Evolutionary conservation across 2,329 filamentous ascomycete species (phyloP), one percentile per base, ranked within the genome.

Genomic region (Diaporthe humulicola): DNA sequence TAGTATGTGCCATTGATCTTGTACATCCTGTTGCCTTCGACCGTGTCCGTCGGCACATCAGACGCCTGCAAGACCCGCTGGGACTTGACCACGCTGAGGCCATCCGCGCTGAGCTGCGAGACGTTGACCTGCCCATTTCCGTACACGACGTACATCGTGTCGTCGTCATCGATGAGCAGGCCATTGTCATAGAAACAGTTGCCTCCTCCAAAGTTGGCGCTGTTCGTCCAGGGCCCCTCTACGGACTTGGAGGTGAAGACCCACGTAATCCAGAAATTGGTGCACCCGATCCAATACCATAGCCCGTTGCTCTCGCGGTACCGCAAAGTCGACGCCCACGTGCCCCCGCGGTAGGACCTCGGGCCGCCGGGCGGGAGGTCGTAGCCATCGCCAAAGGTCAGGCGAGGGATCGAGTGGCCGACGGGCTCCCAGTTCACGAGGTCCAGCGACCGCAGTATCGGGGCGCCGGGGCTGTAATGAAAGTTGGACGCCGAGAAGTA

Each of bases 271-370:
- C 83, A 81, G 67, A 84, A 87, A 56, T 88, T 85, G 70, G 90
- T 83, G 77, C 90, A 91, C 1, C 89, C 90, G 12, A 90, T 85
- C 89, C 89, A 91, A 81, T 90, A 90, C 80, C 86, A 92, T 1
- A 82, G 81, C 1, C 85, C 83, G 38, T 84, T 87, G 42, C 85
- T 87, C 64, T 85, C 77, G 9, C 88, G 85, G 79, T 91, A 90
- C 6, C 86, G 82, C 74, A 91, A 81, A 0, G 86, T 87, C 0
- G 87, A 89, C 0, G 90, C 90, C 87, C 88, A 91, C 8, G 88
- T 90, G 0, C 90, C 90, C 58, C 86, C 84, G 12, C 87, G 83
- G 75, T 91, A 91, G 1, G 86, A 87, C 0, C 82, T 81, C 4
- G 81, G 79, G 3, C 82, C 81, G 66, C 82, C 83, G 10, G 80